These are phyloP conservation scores for Platanthera zijinensis DNA, from an alignment of 106 monocot genomes.

Conservation along the genomic window DNA sequence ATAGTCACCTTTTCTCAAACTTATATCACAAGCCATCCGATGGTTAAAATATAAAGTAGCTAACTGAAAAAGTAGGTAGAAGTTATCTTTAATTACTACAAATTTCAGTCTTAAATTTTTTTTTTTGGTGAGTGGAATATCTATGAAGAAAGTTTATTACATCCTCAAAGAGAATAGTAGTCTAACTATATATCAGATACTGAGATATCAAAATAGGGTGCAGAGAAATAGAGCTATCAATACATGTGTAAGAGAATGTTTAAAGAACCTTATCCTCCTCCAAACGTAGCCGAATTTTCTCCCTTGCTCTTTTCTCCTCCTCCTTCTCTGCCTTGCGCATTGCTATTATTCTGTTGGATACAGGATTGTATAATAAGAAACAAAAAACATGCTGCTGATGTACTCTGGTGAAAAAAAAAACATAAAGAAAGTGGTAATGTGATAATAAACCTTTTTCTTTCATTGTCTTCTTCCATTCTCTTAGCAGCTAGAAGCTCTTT, in stretches of 20 bases:
- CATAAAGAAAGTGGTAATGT: neutral
- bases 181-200: too few species aligned
- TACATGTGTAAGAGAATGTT: neutral
- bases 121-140: too few species aligned
- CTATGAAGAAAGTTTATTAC: too few species aligned
- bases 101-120: too few species aligned
- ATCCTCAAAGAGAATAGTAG: too few species aligned
- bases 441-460: constrained; percentile 71
- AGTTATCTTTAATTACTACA: too few species aligned
- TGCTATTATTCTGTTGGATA: constrained; percentile 52
- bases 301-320: constrained; percentile 96
- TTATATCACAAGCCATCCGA: too few species aligned
- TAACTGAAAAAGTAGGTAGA: too few species aligned
- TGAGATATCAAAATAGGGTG: too few species aligned
- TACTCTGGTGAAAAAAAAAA: neutral
- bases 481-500: constrained; percentile 96
- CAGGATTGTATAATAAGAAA: neutral
- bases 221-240: too few species aligned
- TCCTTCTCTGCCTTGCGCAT: constrained; percentile 85
- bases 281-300: constrained; percentile 77
- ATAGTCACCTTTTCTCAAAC: too few species aligned
- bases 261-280: constrained; percentile 87
- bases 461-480: constrained; percentile 89
- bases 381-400: neutral
- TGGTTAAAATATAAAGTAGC: too few species aligned